Evolutionary conservation across 768 basidiomycete genomes (phyloP), one percentile per base, ranked within the genome.

Genomic region (Dioszegia hungarica): DNA sequence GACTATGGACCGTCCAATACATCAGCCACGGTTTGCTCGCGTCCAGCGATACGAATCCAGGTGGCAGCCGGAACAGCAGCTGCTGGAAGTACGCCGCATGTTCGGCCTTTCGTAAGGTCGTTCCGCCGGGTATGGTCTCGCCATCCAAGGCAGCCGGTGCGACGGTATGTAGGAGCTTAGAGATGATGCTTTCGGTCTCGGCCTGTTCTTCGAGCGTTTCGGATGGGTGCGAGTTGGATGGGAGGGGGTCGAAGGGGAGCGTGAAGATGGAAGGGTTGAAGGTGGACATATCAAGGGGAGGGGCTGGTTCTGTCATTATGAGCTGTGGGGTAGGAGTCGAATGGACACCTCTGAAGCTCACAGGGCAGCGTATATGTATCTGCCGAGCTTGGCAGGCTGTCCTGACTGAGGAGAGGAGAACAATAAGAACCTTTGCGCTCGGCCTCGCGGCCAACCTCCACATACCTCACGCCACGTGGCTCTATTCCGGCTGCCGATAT

Each of bases 21-120:
- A 97, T 73, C 27, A 97, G 78, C 95, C 95, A 98, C 0, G 95
- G 88, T 66, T 94, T 86, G 63, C 89, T 92, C 0, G 94, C 93
- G 72, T 98, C 95, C 67, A 97, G 87, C 43, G 84, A 85, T 19
- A 79, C 81, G 72, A 90, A 98, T 54, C 85, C 80, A 11, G 80
- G 78, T 0, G 92, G 90, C 40, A 98, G 87, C 1, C 89, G 85
- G 69, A 90, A 87, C 8, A 85, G 67, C 33, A 86, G 83, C 24
- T 85, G 80, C 1, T 84, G 80, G 22, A 94, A 82, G 68, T 84
- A 94, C 59, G 86, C 83, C 62, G 91, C 78, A 72, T 95, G 92
- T 1, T 79, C 73, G 39, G 81, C 83, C 37, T 87, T 79, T 3
- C 93, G 78, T 2, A 53, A 45, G 55, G 39, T 71, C 39, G 39